phyloP scores from a whole-genome alignment of 306 rosid species.

The Albizia julibrissin region DNA sequence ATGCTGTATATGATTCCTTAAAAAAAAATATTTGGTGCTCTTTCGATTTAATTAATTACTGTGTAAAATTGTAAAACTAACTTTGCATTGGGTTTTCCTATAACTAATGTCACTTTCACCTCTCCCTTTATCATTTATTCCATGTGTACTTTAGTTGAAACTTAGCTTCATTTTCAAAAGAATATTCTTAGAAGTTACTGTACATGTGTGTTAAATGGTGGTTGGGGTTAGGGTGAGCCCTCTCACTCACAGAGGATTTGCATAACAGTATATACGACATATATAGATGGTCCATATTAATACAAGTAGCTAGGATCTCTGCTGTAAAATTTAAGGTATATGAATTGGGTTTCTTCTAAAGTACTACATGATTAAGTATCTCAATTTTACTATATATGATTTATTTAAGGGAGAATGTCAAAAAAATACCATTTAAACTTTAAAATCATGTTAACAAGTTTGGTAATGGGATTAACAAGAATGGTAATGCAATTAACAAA shows the following conservation, averaged over 20 bases:
- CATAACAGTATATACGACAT: background rate
- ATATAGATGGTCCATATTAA: background rate
- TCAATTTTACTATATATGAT: background rate
- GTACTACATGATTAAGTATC: background rate
- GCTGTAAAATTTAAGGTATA: background rate
- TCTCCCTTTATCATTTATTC: background rate
- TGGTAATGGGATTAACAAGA: too few relatives aligned
- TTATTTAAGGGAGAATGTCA: too few relatives aligned
- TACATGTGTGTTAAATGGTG: background rate
- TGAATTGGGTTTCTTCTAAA: background rate
- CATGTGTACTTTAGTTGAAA: background rate
- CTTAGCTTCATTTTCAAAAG: background rate
- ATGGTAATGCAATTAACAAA: too few relatives aligned
- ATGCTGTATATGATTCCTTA: slow-evolving; percentile 15
- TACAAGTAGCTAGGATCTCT: background rate
- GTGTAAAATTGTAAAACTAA: background rate
- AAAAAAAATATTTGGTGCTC: background rate
- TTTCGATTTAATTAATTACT: slow-evolving; percentile 8
- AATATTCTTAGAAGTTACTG: background rate
- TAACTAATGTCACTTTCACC: background rate
- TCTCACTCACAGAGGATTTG: background rate
- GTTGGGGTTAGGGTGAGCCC: background rate
- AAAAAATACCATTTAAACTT: too few relatives aligned
- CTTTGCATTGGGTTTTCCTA: background rate
- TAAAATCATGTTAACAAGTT: too few relatives aligned